Evolutionary conservation across 768 basidiomycete species (phyloP).

Genomic region (Tricholoma sp.): DNA sequence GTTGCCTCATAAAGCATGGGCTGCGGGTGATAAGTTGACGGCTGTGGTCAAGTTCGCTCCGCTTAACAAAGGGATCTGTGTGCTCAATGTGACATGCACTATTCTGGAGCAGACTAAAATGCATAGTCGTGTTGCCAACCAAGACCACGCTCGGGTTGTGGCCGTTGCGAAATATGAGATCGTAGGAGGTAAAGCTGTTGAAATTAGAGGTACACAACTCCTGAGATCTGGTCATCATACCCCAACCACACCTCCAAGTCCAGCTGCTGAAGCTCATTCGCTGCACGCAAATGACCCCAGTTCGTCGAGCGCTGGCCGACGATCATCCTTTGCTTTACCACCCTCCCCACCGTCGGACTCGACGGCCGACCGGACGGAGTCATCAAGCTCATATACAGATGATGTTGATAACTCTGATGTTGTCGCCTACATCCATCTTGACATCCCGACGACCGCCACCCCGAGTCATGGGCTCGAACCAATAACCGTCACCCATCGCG

Average conservation of each 20-base stretch:
- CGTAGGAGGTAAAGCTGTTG: slow-evolving; percentile 48
- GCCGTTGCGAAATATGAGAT: slow-evolving; percentile 67
- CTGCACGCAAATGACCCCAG: slow-evolving; percentile 3
- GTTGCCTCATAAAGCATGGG: slow-evolving; percentile 94
- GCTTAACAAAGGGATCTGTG: slow-evolving; percentile 75
- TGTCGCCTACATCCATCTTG: slow-evolving; percentile 54
- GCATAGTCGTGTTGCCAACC: slow-evolving; percentile 44
- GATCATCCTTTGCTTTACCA: background rate
- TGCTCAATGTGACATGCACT: slow-evolving; percentile 60
- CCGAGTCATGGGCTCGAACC: slow-evolving; percentile 77
- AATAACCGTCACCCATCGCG: slow-evolving; percentile 68
- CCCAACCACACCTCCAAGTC: slow-evolving; percentile 9
- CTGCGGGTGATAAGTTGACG: slow-evolving; percentile 80
- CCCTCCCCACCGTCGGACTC: background rate
- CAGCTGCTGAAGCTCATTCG: background rate
- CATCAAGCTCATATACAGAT: background rate
- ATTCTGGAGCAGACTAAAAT: slow-evolving; percentile 75
- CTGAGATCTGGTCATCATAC: slow-evolving; percentile 12
- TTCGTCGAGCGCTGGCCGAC: slow-evolving; percentile 4
- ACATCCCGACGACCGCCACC: slow-evolving; percentile 54
- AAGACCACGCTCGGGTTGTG: slow-evolving; percentile 59
- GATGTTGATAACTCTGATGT: slow-evolving; percentile 35
- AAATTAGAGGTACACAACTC: slow-evolving; percentile 21
- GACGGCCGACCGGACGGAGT: background rate
- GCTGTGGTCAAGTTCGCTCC: slow-evolving; percentile 86